Evolutionary conservation across 148 eudicot species (phyloP).

Genomic region (Mesembryanthemum crystallinum): DNA sequence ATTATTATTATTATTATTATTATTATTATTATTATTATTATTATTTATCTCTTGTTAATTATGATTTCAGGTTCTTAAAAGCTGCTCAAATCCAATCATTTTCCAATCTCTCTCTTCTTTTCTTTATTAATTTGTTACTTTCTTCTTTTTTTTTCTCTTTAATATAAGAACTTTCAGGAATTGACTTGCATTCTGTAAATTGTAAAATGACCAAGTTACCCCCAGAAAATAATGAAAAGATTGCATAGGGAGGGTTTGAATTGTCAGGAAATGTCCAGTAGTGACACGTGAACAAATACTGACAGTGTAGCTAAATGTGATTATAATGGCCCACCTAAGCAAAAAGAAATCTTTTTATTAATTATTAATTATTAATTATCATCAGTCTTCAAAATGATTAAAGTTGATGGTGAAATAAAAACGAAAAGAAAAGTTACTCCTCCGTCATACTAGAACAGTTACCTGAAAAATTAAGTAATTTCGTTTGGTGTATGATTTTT

Average conservation of each 20-base stretch:
- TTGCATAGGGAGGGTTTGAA: background rate
- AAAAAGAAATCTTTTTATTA: background rate
- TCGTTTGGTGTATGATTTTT: no score
- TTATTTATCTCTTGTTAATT: constrained; percentile 13
- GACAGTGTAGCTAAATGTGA: constrained; percentile 20
- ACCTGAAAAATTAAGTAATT: no score
- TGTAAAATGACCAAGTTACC: background rate
- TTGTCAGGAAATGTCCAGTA: constrained; percentile 4
- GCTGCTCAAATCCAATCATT: constrained; percentile 30
- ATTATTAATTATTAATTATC: no score
- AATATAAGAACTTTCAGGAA: background rate
- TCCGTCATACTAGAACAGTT: no score
- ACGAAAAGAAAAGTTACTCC: no score
- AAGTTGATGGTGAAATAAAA: constrained; percentile 10
- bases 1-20: no score
- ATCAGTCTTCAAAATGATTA: constrained; percentile 3
- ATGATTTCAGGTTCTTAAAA: constrained; percentile 15
- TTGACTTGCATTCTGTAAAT: constrained; percentile 21
- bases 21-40: background rate
- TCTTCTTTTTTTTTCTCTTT: background rate
- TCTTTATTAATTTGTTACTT: background rate
- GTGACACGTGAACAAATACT: constrained; percentile 26
- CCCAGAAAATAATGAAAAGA: background rate
- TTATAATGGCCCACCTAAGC: constrained; percentile 24
- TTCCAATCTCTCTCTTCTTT: constrained; percentile 12